Conservation (phyloP, 78 protist species). For the Dictyostelium citrinum region DNA sequence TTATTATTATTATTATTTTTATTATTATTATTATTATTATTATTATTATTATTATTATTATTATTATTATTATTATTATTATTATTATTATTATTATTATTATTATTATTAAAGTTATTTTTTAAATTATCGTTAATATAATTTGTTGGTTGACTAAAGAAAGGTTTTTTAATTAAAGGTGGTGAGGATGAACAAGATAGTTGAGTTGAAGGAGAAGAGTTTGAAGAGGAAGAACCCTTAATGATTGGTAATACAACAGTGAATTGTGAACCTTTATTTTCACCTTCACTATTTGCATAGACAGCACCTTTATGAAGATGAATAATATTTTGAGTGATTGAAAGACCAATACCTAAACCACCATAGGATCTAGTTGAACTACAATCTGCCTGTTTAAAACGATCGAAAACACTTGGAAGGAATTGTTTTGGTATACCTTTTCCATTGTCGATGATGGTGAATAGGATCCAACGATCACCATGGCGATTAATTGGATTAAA, state of each 20-base stretch:
- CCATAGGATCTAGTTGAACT: constrained; percentile 47
- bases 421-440: constrained; percentile 35
- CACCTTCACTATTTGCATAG: constrained; percentile 43
- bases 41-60: background rate
- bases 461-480: constrained; percentile 8
- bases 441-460: constrained; percentile 35
- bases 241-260: constrained; percentile 12
- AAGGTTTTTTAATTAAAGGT: constrained; percentile 6
- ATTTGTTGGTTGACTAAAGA: constrained; percentile 9
- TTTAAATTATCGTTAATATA: background rate
- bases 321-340: constrained; percentile 43
- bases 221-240: background rate
- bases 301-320: constrained; percentile 35
- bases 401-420: constrained; percentile 51
- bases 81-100: background rate
- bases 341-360: constrained; percentile 62
- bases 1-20: background rate
- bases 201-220: background rate
- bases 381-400: constrained; percentile 54
- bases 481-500: background rate
- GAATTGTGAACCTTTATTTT: constrained; percentile 24
- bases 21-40: background rate
- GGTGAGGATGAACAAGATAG: background rate
- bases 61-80: background rate
- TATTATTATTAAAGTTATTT: background rate